Base-by-base conservation (phyloP, 2,329 filamentous ascomycete species). In the Cladosporium velox region DNA sequence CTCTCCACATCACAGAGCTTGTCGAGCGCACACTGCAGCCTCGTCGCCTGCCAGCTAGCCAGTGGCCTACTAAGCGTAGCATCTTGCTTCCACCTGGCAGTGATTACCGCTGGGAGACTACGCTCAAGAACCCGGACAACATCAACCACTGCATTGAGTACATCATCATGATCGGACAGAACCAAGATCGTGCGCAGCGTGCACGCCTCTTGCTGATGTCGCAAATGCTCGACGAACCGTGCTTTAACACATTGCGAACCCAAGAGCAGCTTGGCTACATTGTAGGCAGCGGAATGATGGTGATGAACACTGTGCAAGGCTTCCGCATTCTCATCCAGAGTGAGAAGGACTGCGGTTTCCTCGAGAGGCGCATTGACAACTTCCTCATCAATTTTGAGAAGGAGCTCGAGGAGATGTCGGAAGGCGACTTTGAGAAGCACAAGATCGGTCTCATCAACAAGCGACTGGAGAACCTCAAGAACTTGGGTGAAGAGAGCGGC, bases 251-350 rank as follows among this genome's bases (percentile, higher is more conserved):
- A 77, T 85, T 99, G 8, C 88, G 95, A 59, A 98, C 95, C 52
- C 97, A 98, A 79, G 94, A 99, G 78, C 94, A 99, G 79, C 89
- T 99, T 7, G 95, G 95, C 14, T 99, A 99, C 72, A 91, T 99
- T 63, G 94, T 99, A 0, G 97, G 94, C 79, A 94, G 91, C 59
- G 91, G 92, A 32, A 84, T 88, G 47, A 85, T 86, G 62, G 87
- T 90, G 65, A 82, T 88, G n/a, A 93, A 91, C 0, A 94, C 90
- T 0, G 90, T 92, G 72, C 75, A 78, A 1, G 92, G 91, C 0
- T 95, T 95, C 79, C 87, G 93, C 6, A 90, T 99, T 69, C 86
- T 98, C 68, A 92, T 99, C 34, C 95, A 99, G 81, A 97, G 92
- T 75, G 94, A 99, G 79, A 90, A 90, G 75, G 88, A 90, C 2